Base-by-base conservation (phyloP, 2,329 filamentous ascomycete species). In the Aspergillus fumigatus region DNA sequence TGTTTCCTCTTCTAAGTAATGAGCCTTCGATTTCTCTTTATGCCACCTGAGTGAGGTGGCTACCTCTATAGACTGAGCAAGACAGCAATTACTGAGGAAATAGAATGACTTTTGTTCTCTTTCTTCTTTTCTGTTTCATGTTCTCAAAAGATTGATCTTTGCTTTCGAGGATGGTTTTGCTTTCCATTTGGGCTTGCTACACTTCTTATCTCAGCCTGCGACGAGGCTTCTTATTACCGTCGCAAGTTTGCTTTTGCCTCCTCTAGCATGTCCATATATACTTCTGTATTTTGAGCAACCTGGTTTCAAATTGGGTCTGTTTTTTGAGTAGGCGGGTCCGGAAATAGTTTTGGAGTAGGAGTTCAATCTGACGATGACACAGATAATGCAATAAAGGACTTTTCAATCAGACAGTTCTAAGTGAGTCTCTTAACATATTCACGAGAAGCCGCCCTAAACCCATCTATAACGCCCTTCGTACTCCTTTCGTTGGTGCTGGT, bases 51-150 rank as follows among this genome's bases (percentile, higher is more conserved):
- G 27, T 51, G 49, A 59, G 52, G 51, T 45, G 57, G 62, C 50
- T 58, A 26, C 41, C 60, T 54, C 59, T 63, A 66, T 65, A 66
- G 63, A 65, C 62, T 60, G 59, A 53, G 59, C 49, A 38, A 50
- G 41, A 57, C 50, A 62, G 56, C 52, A 55, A 59, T n/a, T 49
- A 53, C 41, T 55, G 56, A 57, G 62, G 59, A 53, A 53, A 65
- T 62, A 62, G 60, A 62, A 61, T 59, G 61, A 50, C 56, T 55
- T 38, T 41, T 32, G 11, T 11, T 10, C 3, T 4, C 27, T 3
- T 29, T 29, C 11, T 4, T 1, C 27, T 29, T 29, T 11, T 11
- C 10, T 52, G 17, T 53, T 56, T 50, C 14, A 25, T 56, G 14
- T 14, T n/a, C 54, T 53, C 5, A 48, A 54, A 55, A 55, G 54